phyloP scores from a whole-genome alignment of 2,329 filamentous ascomycete species.

The Lecanoromycetidae sp. region DNA sequence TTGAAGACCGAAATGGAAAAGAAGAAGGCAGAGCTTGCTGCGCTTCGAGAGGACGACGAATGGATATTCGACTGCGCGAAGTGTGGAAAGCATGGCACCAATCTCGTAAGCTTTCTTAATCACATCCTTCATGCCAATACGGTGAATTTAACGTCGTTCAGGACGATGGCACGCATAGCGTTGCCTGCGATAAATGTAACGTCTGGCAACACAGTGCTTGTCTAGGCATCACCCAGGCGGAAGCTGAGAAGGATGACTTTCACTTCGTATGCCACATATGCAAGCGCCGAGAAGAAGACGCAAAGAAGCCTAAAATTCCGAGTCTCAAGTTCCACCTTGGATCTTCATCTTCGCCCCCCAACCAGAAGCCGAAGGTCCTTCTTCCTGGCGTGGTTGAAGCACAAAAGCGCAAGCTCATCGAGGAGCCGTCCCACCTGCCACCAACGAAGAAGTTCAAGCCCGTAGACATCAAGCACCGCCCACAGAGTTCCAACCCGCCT shows the following conservation, averaged over 20 bases:
- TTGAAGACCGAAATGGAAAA: conserved; percentile 73
- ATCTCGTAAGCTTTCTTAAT: conserved; percentile 39
- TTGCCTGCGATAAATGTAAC: conserved; percentile 86
- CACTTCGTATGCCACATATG: conserved; percentile 76
- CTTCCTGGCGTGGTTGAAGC: conserved; percentile 19
- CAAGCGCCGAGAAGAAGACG: conserved; percentile 52
- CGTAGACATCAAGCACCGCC: conserved; percentile 4
- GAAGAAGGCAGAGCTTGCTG: conserved; percentile 62
- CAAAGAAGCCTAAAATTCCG: conserved; percentile 49
- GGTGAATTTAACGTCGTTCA: conserved; percentile 24
- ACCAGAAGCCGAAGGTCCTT: conserved; percentile 18
- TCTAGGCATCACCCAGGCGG: conserved; percentile 62
- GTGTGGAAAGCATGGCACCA: conserved; percentile 79
- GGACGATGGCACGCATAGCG: conserved; percentile 87
- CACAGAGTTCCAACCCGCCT: background rate
- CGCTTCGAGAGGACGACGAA: conserved; percentile 63
- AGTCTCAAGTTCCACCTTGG: conserved; percentile 47
- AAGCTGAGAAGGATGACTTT: conserved; percentile 77
- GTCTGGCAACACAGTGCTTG: conserved; percentile 97
- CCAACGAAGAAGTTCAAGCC: conserved; percentile 16
- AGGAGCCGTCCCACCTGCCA: conserved; percentile 7
- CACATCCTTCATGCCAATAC: background rate
- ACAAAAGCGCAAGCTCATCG: conserved; percentile 14
- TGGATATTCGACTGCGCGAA: conserved; percentile 90
- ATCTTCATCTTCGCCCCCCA: conserved; percentile 36